Percentiles rank a stretch among this genome's conserved stretches.
Conservation (phyloP, 2,329 filamentous ascomycete species). For the Talaromyces islandicus region DNA sequence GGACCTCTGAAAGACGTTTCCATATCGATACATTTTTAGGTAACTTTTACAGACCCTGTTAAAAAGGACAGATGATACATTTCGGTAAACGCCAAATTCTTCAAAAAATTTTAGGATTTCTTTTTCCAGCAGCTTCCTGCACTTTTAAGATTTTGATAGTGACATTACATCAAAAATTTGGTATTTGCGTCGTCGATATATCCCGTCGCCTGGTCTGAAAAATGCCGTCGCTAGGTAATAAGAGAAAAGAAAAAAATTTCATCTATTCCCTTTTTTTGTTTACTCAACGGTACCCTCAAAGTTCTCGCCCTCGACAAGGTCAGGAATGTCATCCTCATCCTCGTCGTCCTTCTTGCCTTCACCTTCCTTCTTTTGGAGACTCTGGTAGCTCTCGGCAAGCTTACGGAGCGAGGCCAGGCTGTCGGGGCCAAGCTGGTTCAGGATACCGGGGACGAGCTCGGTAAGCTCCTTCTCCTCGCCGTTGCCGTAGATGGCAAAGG, state of each 20-base stretch:
- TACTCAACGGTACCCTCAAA: constrained; percentile 98
- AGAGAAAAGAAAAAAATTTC: background rate
- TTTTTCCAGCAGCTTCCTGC: background rate
- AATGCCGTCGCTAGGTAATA: background rate
- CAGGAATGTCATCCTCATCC: constrained; percentile 83
- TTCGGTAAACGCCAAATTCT: background rate
- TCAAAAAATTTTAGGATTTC: background rate
- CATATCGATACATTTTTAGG: background rate
- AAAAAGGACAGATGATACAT: background rate
- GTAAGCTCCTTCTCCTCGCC: constrained; percentile 99
- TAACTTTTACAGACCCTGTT: background rate
- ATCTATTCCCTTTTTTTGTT: constrained; percentile 17
- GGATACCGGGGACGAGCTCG: constrained; percentile 96
- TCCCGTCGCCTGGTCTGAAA: background rate
- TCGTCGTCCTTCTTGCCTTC: constrained; percentile 69
- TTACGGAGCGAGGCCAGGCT: constrained; percentile 96
- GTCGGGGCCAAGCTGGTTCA: constrained; percentile 99
- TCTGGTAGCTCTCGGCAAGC: constrained; percentile 99
- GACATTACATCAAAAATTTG: constrained; percentile 1
- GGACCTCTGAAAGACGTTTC: background rate
- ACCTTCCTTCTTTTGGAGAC: constrained; percentile 90
- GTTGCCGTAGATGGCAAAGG: constrained; percentile 98
- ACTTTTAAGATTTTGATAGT: background rate
- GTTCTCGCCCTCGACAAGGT: constrained; percentile 93
- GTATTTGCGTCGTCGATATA: background rate